These are phyloP conservation scores for Picea abies DNA, from an alignment of 83 land plant genomes.

Conservation along the genomic window DNA sequence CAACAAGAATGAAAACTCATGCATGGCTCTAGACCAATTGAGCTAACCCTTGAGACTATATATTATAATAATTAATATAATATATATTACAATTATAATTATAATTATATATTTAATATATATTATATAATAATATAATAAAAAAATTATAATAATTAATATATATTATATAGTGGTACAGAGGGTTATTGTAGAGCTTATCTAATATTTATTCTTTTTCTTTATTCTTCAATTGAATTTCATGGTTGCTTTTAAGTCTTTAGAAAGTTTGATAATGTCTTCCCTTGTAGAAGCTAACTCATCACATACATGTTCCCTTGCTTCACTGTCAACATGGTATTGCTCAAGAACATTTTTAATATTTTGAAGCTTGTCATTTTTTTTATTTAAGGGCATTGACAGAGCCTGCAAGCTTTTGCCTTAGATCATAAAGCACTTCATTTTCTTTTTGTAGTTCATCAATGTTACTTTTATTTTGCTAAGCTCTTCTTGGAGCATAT, in stretches of 20 bases:
- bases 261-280: conserved; percentile 59
- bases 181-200: too few relatives aligned
- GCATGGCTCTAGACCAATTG: too few relatives aligned
- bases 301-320: conserved; percentile 79
- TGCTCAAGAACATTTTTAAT: conserved; percentile 95
- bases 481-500: neutral
- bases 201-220: too few relatives aligned
- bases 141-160: too few relatives aligned
- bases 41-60: too few relatives aligned
- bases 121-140: too few relatives aligned
- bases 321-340: conserved; percentile 93
- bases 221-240: too few relatives aligned
- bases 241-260: conserved; percentile 62
- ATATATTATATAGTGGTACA: too few relatives aligned
- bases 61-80: too few relatives aligned
- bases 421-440: conserved; percentile 57
- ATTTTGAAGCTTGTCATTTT: conserved; percentile 81
- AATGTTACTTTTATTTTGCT: neutral
- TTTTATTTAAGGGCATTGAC: conserved; percentile 63
- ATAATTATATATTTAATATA: too few relatives aligned
- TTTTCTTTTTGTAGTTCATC: conserved; percentile 59
- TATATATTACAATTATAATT: too few relatives aligned
- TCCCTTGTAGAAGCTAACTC: conserved; percentile 74
- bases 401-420: conserved; percentile 57
- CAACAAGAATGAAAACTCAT: too few relatives aligned